A percentile compares a stretch with the other conserved stretches of the same genome.
Evolutionary conservation across 2,329 filamentous ascomycete species (phyloP).

Genomic region (Ophiostoma sp.): DNA sequence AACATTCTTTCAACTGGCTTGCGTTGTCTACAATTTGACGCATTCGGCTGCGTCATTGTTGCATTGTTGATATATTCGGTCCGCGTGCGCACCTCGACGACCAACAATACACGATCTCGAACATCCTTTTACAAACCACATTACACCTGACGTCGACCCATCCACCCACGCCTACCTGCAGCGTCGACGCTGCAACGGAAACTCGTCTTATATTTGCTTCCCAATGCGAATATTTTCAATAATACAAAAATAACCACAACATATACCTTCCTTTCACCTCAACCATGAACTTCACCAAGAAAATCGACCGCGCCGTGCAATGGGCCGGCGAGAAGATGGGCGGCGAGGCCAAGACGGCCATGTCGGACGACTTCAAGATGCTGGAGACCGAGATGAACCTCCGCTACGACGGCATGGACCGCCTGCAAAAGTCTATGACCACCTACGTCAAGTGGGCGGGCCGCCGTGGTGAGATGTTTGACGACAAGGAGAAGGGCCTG

Average conservation of each 20-base stretch:
- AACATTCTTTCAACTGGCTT: not conserved
- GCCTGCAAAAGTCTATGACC: conserved; percentile 81
- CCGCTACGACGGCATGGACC: conserved; percentile 87
- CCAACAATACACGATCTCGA: not conserved
- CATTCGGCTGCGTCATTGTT: conserved; percentile 9
- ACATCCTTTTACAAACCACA: not conserved
- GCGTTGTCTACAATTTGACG: not conserved
- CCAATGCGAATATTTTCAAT: not conserved
- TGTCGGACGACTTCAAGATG: conserved; percentile 87
- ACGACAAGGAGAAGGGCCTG: conserved; percentile 84
- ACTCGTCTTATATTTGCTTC: not conserved
- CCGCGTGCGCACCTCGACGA: not conserved
- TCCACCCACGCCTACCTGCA: not conserved
- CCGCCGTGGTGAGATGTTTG: conserved; percentile 73
- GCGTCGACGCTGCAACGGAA: not conserved
- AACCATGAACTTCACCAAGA: conserved; percentile 68
- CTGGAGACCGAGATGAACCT: conserved; percentile 88
- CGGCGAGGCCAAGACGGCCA: conserved; percentile 79
- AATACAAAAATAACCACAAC: not conserved
- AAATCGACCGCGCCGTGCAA: conserved; percentile 93
- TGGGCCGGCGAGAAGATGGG: conserved; percentile 98
- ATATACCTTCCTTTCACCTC: not conserved
- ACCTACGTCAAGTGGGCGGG: conserved; percentile 85
- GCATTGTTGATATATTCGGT: not conserved
- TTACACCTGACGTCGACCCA: not conserved